A percentile compares a stretch with the other conserved stretches of the same genome.
These are phyloP conservation scores for Isoetes taiwanensis DNA, from an alignment of 75 land plant genomes.

Conservation along the genomic window DNA sequence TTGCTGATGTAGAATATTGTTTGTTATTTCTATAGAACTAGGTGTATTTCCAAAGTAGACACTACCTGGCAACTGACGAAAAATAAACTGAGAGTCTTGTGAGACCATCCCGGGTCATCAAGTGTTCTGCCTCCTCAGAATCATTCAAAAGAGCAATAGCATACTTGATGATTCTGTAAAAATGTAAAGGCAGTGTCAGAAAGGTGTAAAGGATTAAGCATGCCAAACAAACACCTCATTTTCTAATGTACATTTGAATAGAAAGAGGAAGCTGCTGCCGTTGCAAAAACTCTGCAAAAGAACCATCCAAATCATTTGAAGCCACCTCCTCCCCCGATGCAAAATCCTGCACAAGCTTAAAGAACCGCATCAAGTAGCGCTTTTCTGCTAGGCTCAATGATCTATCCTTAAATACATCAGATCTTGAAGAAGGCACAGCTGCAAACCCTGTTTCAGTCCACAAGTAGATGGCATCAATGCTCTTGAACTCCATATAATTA, in stretches of 20 bases:
- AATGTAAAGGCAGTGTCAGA: neutral
- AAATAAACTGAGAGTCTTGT: constrained; percentile 53
- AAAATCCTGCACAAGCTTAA: constrained; percentile 49
- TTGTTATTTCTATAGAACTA: neutral
- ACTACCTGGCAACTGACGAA: constrained; percentile 61
- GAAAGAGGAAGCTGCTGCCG: constrained; percentile 44
- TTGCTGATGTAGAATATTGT: neutral
- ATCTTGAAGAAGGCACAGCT: constrained; percentile 63
- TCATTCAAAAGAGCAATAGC: constrained; percentile 70
- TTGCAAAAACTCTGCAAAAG: constrained; percentile 54
- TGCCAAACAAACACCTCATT: neutral
- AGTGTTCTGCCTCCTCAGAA: constrained; percentile 42
- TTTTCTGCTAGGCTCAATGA: constrained; percentile 51
- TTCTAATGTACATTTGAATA: constrained; percentile 50
- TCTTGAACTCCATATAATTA: constrained; percentile 70
- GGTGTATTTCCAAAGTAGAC: neutral
- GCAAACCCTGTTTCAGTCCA: constrained; percentile 25
- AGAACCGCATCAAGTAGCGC: constrained; percentile 59
- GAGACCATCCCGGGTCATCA: constrained; percentile 60
- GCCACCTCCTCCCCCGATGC: constrained; percentile 19
- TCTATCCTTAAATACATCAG: constrained; percentile 53
- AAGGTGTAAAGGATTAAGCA: neutral
- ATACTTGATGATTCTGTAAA: constrained; percentile 63
- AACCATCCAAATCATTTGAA: constrained; percentile 41
- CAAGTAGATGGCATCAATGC: constrained; percentile 49